Conservation (phyloP, 768 basidiomycete species). For the Clitopilus hobsonii region DNA sequence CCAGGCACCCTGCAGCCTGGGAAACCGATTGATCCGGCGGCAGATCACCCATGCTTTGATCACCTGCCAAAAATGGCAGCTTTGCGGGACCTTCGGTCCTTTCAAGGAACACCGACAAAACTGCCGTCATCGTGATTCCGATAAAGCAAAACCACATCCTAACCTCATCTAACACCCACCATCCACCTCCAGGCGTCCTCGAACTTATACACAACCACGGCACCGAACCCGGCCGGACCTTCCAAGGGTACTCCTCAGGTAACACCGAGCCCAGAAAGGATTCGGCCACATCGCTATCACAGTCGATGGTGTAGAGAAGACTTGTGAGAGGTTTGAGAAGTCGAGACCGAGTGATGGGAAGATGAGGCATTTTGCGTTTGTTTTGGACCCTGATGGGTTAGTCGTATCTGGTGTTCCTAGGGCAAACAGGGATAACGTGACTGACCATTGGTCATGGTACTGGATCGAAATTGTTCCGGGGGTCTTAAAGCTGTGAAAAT, state of each 20-base stretch:
- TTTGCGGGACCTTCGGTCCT: too few species aligned
- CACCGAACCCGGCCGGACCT: constrained; percentile 72
- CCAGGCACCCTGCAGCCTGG: too few species aligned
- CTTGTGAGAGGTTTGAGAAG: constrained; percentile 79
- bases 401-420: constrained; percentile 12
- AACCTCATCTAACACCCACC: neutral
- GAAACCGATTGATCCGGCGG: too few species aligned
- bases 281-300: constrained; percentile 91
- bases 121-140: too few species aligned
- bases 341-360: constrained; percentile 77
- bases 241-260: constrained; percentile 81
- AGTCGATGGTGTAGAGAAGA: constrained; percentile 76
- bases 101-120: too few species aligned
- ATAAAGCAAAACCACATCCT: neutral
- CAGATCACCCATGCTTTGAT: too few species aligned
- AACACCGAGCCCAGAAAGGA: constrained; percentile 76
- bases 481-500: constrained; percentile 18
- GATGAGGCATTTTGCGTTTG: constrained; percentile 83
- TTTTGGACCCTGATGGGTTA: constrained; percentile 82
- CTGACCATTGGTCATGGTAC: constrained; percentile 42
- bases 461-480: constrained; percentile 56
- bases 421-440: too few species aligned
- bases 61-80: too few species aligned
- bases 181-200: constrained; percentile 51
- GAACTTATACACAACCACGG: constrained; percentile 91